phyloP scores from a whole-genome alignment of 192 early-diverging fungal species.

The Dissophora ornata region DNA sequence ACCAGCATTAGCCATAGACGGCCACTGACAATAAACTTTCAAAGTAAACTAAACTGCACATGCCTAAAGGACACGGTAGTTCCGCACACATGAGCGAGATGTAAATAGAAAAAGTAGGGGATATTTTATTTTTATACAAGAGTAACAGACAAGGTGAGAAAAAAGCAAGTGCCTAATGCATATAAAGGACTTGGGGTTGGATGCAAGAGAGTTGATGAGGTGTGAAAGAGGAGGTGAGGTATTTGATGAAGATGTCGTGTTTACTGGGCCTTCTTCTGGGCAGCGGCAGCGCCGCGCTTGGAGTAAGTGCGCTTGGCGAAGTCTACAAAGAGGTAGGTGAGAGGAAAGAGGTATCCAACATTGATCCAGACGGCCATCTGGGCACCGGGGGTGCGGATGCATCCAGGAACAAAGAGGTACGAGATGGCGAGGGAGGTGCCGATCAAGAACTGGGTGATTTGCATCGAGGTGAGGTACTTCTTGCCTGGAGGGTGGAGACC shows the following conservation, averaged over 20 bases:
- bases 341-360: slow-evolving; percentile 76
- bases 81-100: too few species aligned
- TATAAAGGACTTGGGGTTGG: too few species aligned
- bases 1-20: slow-evolving; percentile 7
- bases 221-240: not conserved
- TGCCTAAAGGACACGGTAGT: too few species aligned
- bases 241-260: not conserved
- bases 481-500: slow-evolving; percentile 84
- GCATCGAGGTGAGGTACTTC: slow-evolving; percentile 81
- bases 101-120: not conserved
- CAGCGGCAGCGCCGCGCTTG: slow-evolving; percentile 37
- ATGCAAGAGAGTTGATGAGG: not conserved
- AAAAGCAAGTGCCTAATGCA: too few species aligned
- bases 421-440: slow-evolving; percentile 72
- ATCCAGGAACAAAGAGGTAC: slow-evolving; percentile 74
- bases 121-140: too few species aligned
- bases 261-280: slow-evolving; percentile 56
- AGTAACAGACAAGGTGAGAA: too few species aligned
- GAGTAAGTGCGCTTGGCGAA: slow-evolving; percentile 82
- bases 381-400: slow-evolving; percentile 63
- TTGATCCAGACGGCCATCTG: slow-evolving; percentile 70
- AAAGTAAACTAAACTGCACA: too few species aligned
- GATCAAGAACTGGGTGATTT: slow-evolving; percentile 88
- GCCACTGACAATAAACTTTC: not conserved
- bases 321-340: slow-evolving; percentile 83